Evolutionary conservation across 768 basidiomycete species (phyloP), one percentile per base, ranked within the genome.

Genomic region (Suillus hirtellus): DNA sequence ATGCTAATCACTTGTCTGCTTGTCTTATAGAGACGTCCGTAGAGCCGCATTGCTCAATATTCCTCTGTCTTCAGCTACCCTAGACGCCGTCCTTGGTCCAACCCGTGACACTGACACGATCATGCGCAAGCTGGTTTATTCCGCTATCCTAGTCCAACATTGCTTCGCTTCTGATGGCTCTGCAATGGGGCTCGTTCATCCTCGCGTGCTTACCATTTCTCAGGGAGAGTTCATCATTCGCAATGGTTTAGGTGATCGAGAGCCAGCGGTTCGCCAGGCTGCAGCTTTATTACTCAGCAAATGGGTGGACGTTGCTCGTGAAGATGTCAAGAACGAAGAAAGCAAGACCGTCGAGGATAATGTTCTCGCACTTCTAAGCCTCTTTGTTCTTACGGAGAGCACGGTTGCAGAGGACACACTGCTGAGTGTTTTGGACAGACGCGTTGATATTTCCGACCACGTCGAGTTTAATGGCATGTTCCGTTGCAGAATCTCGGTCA

Each of bases 171-270:
- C 62, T 2, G 72, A 75, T 19, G 66, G 65, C 4, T 73, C 44
- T 75, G 80, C 66, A 66, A 81, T 87, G 53, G 86, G 86, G 1
- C 76, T 83, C 2, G 82, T 86, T 1, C 86, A 95, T 65, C 89
- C 89, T 1, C 79, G 83, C 3, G 80, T 80, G 3, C 78, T 98
- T 43, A 84, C 82, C 2, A 86, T 92, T 34, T 76, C 82, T 0
- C 92, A 96, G 68, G 81, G 95, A 12, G 91, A 94, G 69, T 78
- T 84, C 27, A 84, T 96, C 54, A 86, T 96, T 2, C 83, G 84
- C 21, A 87, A 91, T 69, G 96, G 96, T 2, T 80, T 98, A 3
- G 89, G 92, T 0, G 96, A 98, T 75, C 85, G 96, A 31, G 94
- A 97, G 63, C 78, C 82, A 0, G 72, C 76, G 1, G 94, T 98